Percentiles rank a stretch among this genome's conserved stretches.
These are phyloP conservation scores for Lentinus tigrinus DNA, from an alignment of 768 basidiomycete species.

Conservation along the genomic window DNA sequence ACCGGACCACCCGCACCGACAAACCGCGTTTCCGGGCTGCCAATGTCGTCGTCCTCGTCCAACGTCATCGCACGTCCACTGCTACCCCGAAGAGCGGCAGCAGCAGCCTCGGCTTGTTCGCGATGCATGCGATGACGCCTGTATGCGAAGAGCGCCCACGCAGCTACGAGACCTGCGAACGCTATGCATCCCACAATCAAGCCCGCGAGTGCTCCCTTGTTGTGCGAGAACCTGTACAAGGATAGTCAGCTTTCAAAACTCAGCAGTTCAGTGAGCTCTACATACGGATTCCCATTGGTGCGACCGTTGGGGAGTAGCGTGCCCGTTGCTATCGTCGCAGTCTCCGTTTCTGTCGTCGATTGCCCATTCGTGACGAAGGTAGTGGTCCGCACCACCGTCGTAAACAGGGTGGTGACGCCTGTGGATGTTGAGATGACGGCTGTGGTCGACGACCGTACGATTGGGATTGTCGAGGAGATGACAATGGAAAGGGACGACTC, in stretches of 20 bases:
- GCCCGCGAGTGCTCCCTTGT: constrained; percentile 25
- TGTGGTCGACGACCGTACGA: not conserved
- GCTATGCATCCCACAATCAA: constrained; percentile 22
- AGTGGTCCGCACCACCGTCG: constrained; percentile 16
- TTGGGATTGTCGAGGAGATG: not conserved
- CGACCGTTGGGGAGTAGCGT: constrained; percentile 20
- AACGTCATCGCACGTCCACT: constrained; percentile 12
- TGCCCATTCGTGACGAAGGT: constrained; percentile 13
- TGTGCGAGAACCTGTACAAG: constrained; percentile 19
- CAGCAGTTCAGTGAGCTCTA: not conserved
- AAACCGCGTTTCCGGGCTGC: constrained; percentile 4
- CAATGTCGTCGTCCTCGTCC: constrained; percentile 14
- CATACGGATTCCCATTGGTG: constrained; percentile 18
- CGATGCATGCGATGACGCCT: constrained; percentile 21
- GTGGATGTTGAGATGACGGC: not conserved
- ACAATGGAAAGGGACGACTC: not conserved
- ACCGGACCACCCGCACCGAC: not conserved
- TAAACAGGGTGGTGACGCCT: constrained; percentile 4
- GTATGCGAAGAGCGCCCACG: constrained; percentile 19
- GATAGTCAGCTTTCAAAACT: not conserved
- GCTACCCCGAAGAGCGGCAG: constrained; percentile 11
- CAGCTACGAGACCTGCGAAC: constrained; percentile 17
- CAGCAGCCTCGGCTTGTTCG: constrained; percentile 19
- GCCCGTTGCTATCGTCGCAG: constrained; percentile 21
- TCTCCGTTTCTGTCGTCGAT: constrained; percentile 12